These are phyloP conservation scores for Excoecaria cochinchinensis DNA, from an alignment of 345 rosid species.

Conservation along the genomic window DNA sequence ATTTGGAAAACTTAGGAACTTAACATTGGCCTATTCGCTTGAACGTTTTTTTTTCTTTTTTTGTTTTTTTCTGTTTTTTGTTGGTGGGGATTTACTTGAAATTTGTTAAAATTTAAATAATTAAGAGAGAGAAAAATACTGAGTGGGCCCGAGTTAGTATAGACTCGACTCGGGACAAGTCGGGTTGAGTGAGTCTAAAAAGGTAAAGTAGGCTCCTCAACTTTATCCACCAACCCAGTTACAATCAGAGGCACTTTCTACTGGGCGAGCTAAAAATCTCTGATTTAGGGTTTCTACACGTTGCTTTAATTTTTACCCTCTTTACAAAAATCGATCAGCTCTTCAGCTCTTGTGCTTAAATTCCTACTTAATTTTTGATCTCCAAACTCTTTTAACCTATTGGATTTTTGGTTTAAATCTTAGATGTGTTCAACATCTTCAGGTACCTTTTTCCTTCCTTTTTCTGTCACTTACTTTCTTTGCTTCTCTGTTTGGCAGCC, in stretches of 20 bases:
- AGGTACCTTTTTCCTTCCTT: constrained; percentile 32
- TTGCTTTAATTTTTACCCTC: neutral
- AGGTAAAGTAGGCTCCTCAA: constrained; percentile 18
- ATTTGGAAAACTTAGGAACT: too few species aligned
- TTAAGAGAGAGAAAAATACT: neutral
- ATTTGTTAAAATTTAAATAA: too few species aligned
- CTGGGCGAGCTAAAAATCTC: constrained; percentile 21
- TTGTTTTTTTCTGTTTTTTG: too few species aligned
- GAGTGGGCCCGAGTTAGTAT: neutral
- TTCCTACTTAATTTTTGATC: neutral
- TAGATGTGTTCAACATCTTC: constrained; percentile 46
- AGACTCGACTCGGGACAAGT: constrained; percentile 5
- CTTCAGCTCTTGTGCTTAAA: neutral
- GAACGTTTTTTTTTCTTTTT: too few species aligned
- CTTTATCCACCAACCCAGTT: constrained; percentile 26
- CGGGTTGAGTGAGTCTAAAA: constrained; percentile 26
- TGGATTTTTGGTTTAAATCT: constrained; percentile 2
- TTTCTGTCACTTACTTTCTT: neutral
- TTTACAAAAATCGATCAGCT: constrained; percentile 10
- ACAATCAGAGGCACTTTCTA: constrained; percentile 15
- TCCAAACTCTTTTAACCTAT: neutral
- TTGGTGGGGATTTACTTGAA: too few species aligned
- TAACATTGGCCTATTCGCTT: too few species aligned
- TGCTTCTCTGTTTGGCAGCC: constrained; percentile 17
- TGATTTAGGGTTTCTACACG: constrained; percentile 31